A percentile compares a stretch with the other conserved stretches of the same genome.
Conservation (phyloP, 1,284 basidiomycete species). For the Neonothopanus nambi region DNA sequence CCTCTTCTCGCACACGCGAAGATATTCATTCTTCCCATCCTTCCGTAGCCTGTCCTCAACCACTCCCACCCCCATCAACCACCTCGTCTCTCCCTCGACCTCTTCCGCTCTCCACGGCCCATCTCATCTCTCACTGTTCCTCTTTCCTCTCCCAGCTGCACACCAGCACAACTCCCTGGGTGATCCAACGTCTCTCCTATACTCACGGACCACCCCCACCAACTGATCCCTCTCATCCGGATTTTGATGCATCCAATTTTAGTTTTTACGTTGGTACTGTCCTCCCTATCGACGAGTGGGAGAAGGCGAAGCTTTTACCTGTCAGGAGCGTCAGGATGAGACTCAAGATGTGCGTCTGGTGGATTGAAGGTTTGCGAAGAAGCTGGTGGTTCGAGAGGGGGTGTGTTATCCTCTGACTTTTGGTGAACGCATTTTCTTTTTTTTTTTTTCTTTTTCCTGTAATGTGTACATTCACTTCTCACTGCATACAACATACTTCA, state of each 20-base stretch:
- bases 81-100: slow-evolving; percentile 23
- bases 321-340: slow-evolving; percentile 80
- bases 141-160: slow-evolving; percentile 80
- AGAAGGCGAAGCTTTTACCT: slow-evolving; percentile 93
- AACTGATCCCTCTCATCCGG: slow-evolving; percentile 21
- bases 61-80: slow-evolving; percentile 9
- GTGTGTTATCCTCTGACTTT: slow-evolving; percentile 20
- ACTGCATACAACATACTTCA: too few species aligned
- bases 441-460: too few species aligned
- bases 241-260: slow-evolving; percentile 64
- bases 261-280: slow-evolving; percentile 91
- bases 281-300: slow-evolving; percentile 93
- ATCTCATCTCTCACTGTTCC: slow-evolving; percentile 77
- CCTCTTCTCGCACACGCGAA: slow-evolving; percentile 1
- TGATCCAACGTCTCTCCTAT: slow-evolving; percentile 73
- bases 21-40: slow-evolving; percentile 8
- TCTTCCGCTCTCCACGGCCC: slow-evolving; percentile 52
- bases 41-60: background rate
- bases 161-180: slow-evolving; percentile 87
- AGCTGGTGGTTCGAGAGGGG: slow-evolving; percentile 25
- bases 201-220: slow-evolving; percentile 57
- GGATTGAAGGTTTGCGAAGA: slow-evolving; percentile 67
- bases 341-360: slow-evolving; percentile 84
- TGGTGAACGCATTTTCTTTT: too few species aligned
- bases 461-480: too few species aligned